phyloP scores from a whole-genome alignment of 1,284 basidiomycete species.

The Cystobasidiaceae sp. region DNA sequence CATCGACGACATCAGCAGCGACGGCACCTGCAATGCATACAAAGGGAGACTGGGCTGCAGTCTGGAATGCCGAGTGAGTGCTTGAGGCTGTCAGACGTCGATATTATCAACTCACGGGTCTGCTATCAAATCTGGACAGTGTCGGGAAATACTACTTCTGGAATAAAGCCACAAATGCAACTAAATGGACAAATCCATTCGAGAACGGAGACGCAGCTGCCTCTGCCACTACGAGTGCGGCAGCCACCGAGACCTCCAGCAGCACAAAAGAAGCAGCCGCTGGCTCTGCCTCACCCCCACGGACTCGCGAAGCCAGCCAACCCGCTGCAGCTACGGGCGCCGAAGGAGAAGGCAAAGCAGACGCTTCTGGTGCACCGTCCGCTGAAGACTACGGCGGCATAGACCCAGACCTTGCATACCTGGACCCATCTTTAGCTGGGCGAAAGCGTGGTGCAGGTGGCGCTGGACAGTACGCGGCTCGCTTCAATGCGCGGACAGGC shows the following conservation, averaged over 20 bases:
- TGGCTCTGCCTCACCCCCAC: background rate
- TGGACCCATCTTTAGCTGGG: conserved; percentile 36
- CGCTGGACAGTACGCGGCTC: conserved; percentile 27
- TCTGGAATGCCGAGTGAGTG: conserved; percentile 38
- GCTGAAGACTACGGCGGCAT: conserved; percentile 34
- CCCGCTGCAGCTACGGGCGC: no score
- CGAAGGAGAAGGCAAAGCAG: no score
- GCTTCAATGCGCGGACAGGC: conserved; percentile 41
- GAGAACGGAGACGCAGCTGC: background rate
- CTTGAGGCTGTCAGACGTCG: background rate
- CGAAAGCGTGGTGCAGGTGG: background rate
- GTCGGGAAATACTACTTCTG: conserved; percentile 42
- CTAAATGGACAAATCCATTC: conserved; percentile 41
- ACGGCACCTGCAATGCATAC: conserved; percentile 24
- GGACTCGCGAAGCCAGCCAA: background rate
- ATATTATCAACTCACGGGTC: background rate
- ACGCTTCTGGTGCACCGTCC: background rate
- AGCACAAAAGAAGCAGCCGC: background rate
- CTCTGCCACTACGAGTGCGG: background rate
- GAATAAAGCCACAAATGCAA: conserved; percentile 35
- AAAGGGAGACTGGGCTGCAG: conserved; percentile 39
- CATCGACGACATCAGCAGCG: background rate
- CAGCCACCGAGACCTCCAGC: background rate
- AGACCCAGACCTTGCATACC: conserved; percentile 41
- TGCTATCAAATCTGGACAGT: conserved; percentile 13